Base-by-base conservation (phyloP, 2,329 filamentous ascomycete genomes). In the Colletotrichum endophyticum region DNA sequence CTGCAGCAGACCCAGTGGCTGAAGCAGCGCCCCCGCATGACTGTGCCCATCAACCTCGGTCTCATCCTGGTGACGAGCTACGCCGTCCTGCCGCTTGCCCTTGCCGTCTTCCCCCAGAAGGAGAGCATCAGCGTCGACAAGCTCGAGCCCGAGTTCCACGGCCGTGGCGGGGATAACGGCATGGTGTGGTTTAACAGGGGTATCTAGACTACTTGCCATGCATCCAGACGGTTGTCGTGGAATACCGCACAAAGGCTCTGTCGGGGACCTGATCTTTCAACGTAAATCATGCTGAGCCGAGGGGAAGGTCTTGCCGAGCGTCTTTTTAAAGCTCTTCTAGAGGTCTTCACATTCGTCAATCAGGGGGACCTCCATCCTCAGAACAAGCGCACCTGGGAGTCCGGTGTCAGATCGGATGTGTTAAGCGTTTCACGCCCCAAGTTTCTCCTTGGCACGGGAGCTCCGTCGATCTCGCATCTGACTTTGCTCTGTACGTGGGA, bases 141-240 rank as follows among this genome's bases (percentile, higher is more conserved):
- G 67, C 87, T 99, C 73, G 97, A 99, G 89, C 89, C 94, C 78
- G 95, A 98, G 85, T 99, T 99, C 84, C 94, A 94, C 86, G 94
- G 92, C 8, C 91, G 91, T 73, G 96, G 95, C 36, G 96, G 96
- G 1, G 91, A 94, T 78, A 91, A 91, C 71, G 96, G 95, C 0
- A 89, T 95, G 88, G 95, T 99, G n/a, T 95, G 98, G 84, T 99
- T 99, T 86, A 99, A 99, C 85, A 92, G 97, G 82, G 97, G 97
- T 15, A 96, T 99, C 81, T 98, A 76, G 49, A 64, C 30, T 15
- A 66, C 28, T 70, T 25, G 30, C 25, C n/a, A 53, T 30, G 53
- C 22, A 28, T 25, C 16, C 27, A 53, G 15, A 59, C 30, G 27
- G 34, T 32, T 28, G 19, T 72, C 28, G 68, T 75, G 59, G 49